Evolutionary conservation across 768 basidiomycete species (phyloP).

Genomic region (Leccinum ochraceum): DNA sequence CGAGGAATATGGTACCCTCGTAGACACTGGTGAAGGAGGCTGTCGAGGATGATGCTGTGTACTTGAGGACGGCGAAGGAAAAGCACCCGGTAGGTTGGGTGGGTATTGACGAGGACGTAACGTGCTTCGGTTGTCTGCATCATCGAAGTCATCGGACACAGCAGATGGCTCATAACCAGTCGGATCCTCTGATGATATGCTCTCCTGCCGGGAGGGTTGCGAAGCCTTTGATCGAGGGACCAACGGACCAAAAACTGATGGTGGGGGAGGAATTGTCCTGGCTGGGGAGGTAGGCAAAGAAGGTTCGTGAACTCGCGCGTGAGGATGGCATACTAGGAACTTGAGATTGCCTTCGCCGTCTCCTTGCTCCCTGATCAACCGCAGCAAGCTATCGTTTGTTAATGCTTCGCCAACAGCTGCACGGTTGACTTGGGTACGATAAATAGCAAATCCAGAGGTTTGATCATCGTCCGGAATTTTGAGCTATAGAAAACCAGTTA

Average conservation of each 20-base stretch:
- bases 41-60: constrained; percentile 42
- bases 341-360: constrained; percentile 83
- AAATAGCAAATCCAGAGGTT: constrained; percentile 66
- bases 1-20: constrained; percentile 27
- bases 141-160: constrained; percentile 58
- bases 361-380: constrained; percentile 68
- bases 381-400: constrained; percentile 66
- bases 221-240: constrained; percentile 47
- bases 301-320: constrained; percentile 59
- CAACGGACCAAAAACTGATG: constrained; percentile 50
- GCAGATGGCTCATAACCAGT: constrained; percentile 70
- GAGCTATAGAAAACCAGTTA: constrained; percentile 45
- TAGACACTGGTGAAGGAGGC: constrained; percentile 37
- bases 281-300: constrained; percentile 41
- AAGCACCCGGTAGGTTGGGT: constrained; percentile 32
- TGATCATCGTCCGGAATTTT: constrained; percentile 86
- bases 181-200: constrained; percentile 64
- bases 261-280: constrained; percentile 50
- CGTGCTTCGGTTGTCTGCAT: constrained; percentile 51
- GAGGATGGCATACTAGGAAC: constrained; percentile 73
- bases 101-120: constrained; percentile 41
- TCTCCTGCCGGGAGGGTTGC: constrained; percentile 64
- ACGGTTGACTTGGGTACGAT: constrained; percentile 84
- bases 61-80: constrained; percentile 35
- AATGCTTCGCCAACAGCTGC: constrained; percentile 76